phyloP scores from a whole-genome alignment of 345 rosid species.

The Populus tremula region DNA sequence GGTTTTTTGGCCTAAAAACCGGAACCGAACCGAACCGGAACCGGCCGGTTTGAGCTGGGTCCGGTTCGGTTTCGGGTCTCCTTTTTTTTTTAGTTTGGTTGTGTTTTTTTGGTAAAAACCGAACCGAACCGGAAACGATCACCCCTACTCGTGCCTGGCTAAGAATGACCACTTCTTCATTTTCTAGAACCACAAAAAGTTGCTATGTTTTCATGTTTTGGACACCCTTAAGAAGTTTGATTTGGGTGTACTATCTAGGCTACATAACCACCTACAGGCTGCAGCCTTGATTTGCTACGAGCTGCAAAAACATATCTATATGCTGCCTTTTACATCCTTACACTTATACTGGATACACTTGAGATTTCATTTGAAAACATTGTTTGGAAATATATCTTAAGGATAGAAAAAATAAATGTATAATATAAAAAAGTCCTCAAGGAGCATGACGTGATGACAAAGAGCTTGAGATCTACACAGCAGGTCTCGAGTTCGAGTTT shows the following conservation, averaged over 20 bases:
- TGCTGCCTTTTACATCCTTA: neutral
- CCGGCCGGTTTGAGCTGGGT: no score
- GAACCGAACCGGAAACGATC: no score
- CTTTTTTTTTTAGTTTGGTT: no score
- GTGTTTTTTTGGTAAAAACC: no score
- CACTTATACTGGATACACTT: conserved; percentile 29
- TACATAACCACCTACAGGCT: neutral
- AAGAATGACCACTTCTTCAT: neutral
- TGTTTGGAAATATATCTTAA: conserved; percentile 46
- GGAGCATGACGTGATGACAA: no score
- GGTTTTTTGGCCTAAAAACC: no score
- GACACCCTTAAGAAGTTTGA: neutral
- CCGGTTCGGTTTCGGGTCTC: no score
- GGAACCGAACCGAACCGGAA: no score
- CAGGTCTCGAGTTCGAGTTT: no score
- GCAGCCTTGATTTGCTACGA: neutral
- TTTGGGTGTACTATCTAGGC: neutral
- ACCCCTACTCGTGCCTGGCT: no score
- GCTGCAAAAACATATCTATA: neutral
- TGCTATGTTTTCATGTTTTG: neutral
- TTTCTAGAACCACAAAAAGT: neutral
- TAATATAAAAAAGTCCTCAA: no score
- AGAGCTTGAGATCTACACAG: no score
- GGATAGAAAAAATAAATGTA: neutral
- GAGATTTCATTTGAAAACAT: conserved; percentile 75